A percentile compares a stretch with the other conserved stretches of the same genome.
phyloP scores from a whole-genome alignment of 78 protist genomes.

The Dictyostelium intermedium region DNA sequence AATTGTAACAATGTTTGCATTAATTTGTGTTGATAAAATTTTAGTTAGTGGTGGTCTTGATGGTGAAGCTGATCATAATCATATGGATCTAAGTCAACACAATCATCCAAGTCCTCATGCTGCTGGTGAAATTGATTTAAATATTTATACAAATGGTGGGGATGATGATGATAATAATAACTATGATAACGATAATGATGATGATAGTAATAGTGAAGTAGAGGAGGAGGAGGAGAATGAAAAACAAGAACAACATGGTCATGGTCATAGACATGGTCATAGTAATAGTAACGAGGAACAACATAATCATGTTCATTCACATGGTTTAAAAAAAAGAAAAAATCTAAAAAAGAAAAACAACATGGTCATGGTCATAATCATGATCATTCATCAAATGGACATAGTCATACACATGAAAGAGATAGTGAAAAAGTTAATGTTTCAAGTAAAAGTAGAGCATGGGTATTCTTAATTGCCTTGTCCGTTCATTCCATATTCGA shows the following conservation, averaged over 20 bases:
- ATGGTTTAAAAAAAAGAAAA: background rate
- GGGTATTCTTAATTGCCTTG: conserved; percentile 30
- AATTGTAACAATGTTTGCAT: conserved; percentile 25
- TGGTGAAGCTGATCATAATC: conserved; percentile 54
- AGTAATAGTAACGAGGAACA: background rate
- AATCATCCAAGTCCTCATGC: conserved; percentile 17
- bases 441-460: conserved; percentile 6
- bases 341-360: conserved; percentile 1
- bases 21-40: conserved; percentile 37
- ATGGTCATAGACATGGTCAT: background rate
- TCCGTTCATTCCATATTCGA: conserved; percentile 54
- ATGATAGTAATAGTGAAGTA: background rate
- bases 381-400: background rate
- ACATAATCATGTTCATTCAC: background rate
- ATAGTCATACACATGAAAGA: background rate
- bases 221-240: background rate
- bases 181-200: background rate
- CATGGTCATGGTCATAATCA: conserved; percentile 7
- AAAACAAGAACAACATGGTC: background rate
- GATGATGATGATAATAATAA: background rate
- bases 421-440: background rate
- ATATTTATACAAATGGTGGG: background rate
- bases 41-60: conserved; percentile 19
- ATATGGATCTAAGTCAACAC: conserved; percentile 36
- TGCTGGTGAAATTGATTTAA: conserved; percentile 7